Evolutionary conservation across 805 yeast genomes (phyloP).

Genomic region (Saccharomyces paradoxus): DNA sequence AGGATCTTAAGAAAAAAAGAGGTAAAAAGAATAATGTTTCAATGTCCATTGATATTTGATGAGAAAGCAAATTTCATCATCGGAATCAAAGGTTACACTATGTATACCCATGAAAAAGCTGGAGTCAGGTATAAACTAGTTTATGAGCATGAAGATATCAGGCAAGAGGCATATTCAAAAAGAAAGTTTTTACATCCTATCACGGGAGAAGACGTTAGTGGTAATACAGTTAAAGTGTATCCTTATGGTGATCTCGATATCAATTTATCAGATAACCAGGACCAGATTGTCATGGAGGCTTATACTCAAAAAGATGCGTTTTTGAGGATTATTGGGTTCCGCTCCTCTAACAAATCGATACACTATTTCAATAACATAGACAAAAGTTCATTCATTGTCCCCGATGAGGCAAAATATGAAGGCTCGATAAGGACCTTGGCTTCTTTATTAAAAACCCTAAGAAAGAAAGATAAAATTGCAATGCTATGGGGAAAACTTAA

Average conservation of each 20-base stretch:
- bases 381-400: conserved; percentile 57
- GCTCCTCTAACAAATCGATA: conserved; percentile 36
- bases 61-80: conserved; percentile 41
- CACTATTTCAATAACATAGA: conserved; percentile 45
- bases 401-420: conserved; percentile 49
- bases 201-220: conserved; percentile 39
- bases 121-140: conserved; percentile 41
- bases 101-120: conserved; percentile 48
- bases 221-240: conserved; percentile 32
- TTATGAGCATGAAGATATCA: conserved; percentile 44
- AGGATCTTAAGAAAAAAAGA: conserved; percentile 51
- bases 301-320: conserved; percentile 37
- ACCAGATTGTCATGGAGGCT: conserved; percentile 29
- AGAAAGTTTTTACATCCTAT: conserved; percentile 33
- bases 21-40: conserved; percentile 53
- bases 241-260: conserved; percentile 42
- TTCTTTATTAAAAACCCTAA: conserved; percentile 55
- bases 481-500: conserved; percentile 65
- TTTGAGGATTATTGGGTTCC: conserved; percentile 61
- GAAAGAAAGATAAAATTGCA: conserved; percentile 45
- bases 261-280: conserved; percentile 33
- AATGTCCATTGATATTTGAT: conserved; percentile 51
- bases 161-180: conserved; percentile 44
- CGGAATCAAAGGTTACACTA: conserved; percentile 63
- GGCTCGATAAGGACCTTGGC: conserved; percentile 65